These are phyloP conservation scores for Diaporthe nobilis DNA, from an alignment of 2,329 filamentous ascomycete species.

Conservation along the genomic window DNA sequence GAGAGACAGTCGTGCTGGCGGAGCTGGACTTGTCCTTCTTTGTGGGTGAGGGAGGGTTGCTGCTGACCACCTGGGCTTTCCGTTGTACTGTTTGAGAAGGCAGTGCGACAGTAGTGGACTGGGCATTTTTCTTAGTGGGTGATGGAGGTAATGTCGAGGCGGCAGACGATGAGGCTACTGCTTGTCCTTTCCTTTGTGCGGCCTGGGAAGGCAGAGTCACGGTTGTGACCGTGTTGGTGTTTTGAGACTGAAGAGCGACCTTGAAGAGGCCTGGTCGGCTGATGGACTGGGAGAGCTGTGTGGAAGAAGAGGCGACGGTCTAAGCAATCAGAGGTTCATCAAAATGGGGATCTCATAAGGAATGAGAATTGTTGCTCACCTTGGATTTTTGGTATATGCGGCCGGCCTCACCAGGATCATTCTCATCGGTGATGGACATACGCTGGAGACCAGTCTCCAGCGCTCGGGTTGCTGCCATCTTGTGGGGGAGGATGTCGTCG, in stretches of 20 bases:
- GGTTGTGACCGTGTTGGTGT: constrained; percentile 72
- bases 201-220: constrained; percentile 78
- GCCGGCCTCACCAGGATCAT: constrained; percentile 71
- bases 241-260: constrained; percentile 85
- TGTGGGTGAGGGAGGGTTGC: constrained; percentile 64
- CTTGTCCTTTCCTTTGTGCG: constrained; percentile 64
- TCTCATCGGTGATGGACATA: constrained; percentile 91
- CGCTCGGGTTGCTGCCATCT: constrained; percentile 78
- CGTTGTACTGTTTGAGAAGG: constrained; percentile 75
- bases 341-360: background rate
- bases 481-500: constrained; percentile 30
- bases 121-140: constrained; percentile 39
- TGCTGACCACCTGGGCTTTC: constrained; percentile 53
- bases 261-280: constrained; percentile 89
- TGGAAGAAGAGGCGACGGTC: constrained; percentile 56
- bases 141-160: constrained; percentile 42
- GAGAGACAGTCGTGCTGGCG: constrained; percentile 47
- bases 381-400: constrained; percentile 80
- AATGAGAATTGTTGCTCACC: constrained; percentile 62
- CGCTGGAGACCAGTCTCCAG: constrained; percentile 92
- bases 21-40: constrained; percentile 63
- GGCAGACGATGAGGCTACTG: constrained; percentile 45
- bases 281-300: constrained; percentile 65
- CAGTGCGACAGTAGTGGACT: constrained; percentile 72
- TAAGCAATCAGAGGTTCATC: constrained; percentile 54